Conservation (phyloP, 306 rosid species). For the Quercus aquifolioides region DNA sequence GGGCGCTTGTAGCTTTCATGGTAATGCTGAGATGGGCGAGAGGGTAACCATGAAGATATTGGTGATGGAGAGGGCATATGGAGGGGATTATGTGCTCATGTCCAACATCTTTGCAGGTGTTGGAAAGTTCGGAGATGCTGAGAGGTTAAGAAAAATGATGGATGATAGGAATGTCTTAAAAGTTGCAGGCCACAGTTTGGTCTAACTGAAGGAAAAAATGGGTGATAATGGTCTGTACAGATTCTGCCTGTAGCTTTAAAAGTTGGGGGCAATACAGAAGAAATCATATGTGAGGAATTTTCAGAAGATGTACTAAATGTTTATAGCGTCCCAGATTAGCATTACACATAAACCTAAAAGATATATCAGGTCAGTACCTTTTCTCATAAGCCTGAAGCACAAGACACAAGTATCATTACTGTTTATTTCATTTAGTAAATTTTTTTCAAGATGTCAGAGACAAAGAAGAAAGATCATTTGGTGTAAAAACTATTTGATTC, state of each 20-base stretch:
- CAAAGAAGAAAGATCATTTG: too few relatives aligned
- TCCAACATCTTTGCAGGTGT: conserved; percentile 66
- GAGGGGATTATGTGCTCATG: conserved; percentile 86
- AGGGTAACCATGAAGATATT: conserved; percentile 52
- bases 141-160: conserved; percentile 60
- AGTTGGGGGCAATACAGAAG: not conserved
- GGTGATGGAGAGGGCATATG: conserved; percentile 51
- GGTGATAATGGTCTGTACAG: not conserved
- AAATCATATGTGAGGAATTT: not conserved
- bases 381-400: too few relatives aligned
- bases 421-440: too few relatives aligned
- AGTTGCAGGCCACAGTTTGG: conserved; percentile 60
- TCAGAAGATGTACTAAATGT: not conserved
- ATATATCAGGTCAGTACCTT: too few relatives aligned
- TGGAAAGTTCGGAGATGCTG: conserved; percentile 67
- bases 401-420: too few relatives aligned
- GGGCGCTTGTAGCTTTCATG: conserved; percentile 70
- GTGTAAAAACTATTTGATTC: too few relatives aligned
- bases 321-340: not conserved
- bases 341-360: too few relatives aligned
- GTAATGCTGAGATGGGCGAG: conserved; percentile 56
- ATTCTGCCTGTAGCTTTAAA: not conserved
- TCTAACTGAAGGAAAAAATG: conserved; percentile 24
- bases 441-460: too few relatives aligned
- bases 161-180: conserved; percentile 47